Base-by-base conservation (phyloP, 169 alveolate species). In the Eimeria acervulina region DNA sequence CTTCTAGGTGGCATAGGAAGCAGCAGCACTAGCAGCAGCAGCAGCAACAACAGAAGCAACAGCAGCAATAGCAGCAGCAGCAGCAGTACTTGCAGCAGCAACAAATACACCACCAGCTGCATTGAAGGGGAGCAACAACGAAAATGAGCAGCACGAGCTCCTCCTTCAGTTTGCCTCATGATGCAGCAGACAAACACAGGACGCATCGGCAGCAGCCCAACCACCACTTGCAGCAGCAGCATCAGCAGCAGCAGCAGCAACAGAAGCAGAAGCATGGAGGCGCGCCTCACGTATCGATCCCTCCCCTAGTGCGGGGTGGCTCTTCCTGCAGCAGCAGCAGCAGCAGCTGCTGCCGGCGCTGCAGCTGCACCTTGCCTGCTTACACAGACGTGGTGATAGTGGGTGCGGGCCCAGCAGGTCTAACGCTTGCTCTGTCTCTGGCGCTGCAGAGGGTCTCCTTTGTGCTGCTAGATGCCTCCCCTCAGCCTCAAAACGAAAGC, bases 321-420 rank as follows among this genome's bases (percentile, higher is more conserved):
- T 10, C 38, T 10, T 44, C 90, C 8, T 19, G 26, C 17, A 42
- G 33, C 70, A 51, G 55, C 74, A 52, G 47, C 61, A 52, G 17
- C 31, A 3, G 51, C 74, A 52, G 55, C 91, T 2, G 52, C 76
- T 52, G 74, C 76, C 2, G 74, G 76, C 51, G 76, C 91, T 31
- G 52, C 74, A 28, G 12, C 91, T 6, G 74, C 74, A 31, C 76
- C 33, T 21, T 92, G 61, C 95, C 95, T 6, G 15, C 63, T 1
- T 31, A 40, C 26, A 78, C 93, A 15, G 96, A 94, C 52, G 96
- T 94, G 26, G 87, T 94, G 0, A 94, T 94, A 19, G 94, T 94
- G 21, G 96, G 96, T 0, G 96, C 96, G 3, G 96, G 96, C 26
- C 96, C 96, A 0, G 55, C 94, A 7, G 96, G 96, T 52, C 78